phyloP scores from a whole-genome alignment of 2,329 filamentous ascomycete species.

The Fonsecaea monophora region DNA sequence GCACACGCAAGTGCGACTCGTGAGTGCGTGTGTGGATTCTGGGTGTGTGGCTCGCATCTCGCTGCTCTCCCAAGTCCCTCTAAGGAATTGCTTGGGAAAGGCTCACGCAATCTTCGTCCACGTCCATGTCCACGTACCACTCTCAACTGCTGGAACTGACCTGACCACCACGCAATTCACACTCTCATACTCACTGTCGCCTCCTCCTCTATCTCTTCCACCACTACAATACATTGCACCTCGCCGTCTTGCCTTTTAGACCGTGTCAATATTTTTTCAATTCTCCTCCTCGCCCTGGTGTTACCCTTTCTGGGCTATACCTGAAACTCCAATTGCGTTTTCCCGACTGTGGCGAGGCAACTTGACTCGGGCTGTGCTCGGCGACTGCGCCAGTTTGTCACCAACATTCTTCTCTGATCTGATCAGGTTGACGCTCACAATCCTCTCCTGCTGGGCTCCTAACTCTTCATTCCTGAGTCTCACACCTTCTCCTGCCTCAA shows the following conservation, averaged over 20 bases:
- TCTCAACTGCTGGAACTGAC: neutral
- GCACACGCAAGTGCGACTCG: neutral
- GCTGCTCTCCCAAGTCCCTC: neutral
- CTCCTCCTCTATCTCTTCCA: slow-evolving; percentile 1
- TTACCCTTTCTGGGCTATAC: slow-evolving; percentile 24
- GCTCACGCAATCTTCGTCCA: slow-evolving; percentile 17
- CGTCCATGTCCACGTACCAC: slow-evolving; percentile 1
- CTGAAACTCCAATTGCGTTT: slow-evolving; percentile 11
- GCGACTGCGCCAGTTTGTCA: slow-evolving; percentile 31
- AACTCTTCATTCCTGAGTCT: neutral
- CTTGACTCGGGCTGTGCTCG: slow-evolving; percentile 32
- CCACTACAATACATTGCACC: slow-evolving; percentile 12
- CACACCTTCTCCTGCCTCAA: slow-evolving; percentile 12
- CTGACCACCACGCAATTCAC: neutral
- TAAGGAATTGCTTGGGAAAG: slow-evolving; percentile 4
- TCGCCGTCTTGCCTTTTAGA: neutral
- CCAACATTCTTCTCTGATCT: slow-evolving; percentile 9
- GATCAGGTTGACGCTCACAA: slow-evolving; percentile 14
- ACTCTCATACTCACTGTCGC: slow-evolving; percentile 17
- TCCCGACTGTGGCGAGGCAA: slow-evolving; percentile 34
- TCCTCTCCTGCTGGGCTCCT: neutral
- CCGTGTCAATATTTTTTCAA: neutral
- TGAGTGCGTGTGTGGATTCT: neutral
- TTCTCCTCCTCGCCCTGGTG: neutral
- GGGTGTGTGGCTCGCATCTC: slow-evolving; percentile 1